These are phyloP conservation scores for Arabidopsis suecica DNA, from an alignment of 345 rosid species.

Conservation along the genomic window DNA sequence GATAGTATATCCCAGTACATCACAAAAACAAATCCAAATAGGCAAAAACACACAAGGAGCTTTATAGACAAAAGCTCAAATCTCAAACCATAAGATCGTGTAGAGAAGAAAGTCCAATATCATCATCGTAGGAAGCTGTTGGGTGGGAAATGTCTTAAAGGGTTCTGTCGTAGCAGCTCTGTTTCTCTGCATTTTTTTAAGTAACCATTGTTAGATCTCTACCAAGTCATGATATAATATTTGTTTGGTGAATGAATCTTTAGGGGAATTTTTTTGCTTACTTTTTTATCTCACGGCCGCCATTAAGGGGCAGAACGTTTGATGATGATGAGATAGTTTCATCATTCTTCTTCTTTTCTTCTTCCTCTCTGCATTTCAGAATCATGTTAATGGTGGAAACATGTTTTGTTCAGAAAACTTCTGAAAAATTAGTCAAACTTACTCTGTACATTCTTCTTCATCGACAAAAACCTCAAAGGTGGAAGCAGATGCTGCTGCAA, in stretches of 20 bases:
- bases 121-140: constrained; percentile 75
- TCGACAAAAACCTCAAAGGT: constrained; percentile 81
- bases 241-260: constrained; percentile 11
- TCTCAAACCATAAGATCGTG: constrained; percentile 20
- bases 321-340: constrained; percentile 42
- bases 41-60: constrained; percentile 32
- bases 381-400: constrained; percentile 1
- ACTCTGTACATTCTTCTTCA: constrained; percentile 74
- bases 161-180: constrained; percentile 77
- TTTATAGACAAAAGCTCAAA: constrained; percentile 59
- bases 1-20: background rate
- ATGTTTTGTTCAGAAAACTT: background rate
- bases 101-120: background rate
- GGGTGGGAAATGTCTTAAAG: constrained; percentile 78
- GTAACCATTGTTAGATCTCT: constrained; percentile 7
- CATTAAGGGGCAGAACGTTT: constrained; percentile 33
- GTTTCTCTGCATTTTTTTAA: constrained; percentile 60
- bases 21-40: constrained; percentile 20
- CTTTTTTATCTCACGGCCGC: constrained; percentile 48
- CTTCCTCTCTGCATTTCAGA: constrained; percentile 26
- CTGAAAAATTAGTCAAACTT: constrained; percentile 38
- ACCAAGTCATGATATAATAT: background rate
- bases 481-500: constrained; percentile 51
- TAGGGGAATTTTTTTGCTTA: constrained; percentile 13
- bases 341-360: constrained; percentile 31